phyloP scores from a whole-genome alignment of 257 asterid species.

The Fraxinus excelsior region DNA sequence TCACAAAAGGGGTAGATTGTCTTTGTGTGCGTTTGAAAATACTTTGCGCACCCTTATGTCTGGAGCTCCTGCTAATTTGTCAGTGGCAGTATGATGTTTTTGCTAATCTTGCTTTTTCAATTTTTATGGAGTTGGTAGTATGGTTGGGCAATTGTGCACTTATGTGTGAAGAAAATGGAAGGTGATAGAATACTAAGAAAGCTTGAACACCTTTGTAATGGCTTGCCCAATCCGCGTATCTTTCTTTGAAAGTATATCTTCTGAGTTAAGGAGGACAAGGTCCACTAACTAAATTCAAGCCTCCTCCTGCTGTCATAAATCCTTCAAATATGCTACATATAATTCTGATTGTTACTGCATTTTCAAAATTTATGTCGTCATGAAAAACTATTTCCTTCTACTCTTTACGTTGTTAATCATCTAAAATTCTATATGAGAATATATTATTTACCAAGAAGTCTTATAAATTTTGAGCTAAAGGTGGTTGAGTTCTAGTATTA shows the following conservation, averaged over 20 bases:
- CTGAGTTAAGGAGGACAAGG: neutral
- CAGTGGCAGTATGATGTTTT: neutral
- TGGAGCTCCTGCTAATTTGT: conserved; percentile 1
- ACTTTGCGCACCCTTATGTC: neutral
- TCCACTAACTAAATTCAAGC: neutral
- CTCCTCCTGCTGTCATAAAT: neutral
- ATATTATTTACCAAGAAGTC: neutral
- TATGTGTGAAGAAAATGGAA: neutral
- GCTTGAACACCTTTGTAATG: neutral
- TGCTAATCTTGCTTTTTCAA: conserved; percentile 10
- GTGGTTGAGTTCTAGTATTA: neutral
- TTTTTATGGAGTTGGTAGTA: conserved; percentile 9
- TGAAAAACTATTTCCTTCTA: neutral
- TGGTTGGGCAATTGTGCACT: neutral
- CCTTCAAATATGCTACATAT: conserved; percentile 5
- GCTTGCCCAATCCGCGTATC: neutral
- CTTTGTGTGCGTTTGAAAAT: too few relatives aligned
- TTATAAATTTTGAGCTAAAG: neutral
- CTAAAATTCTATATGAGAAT: neutral
- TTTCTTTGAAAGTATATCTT: neutral
- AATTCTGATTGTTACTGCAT: neutral
- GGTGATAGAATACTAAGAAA: neutral
- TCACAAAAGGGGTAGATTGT: too few relatives aligned
- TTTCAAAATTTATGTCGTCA: neutral
- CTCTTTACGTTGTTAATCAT: neutral